A percentile compares a stretch with the other conserved stretches of the same genome.
Evolutionary conservation across 176 grass and related monocot genomes (phyloP).

Genomic region (Themeda triandra): DNA sequence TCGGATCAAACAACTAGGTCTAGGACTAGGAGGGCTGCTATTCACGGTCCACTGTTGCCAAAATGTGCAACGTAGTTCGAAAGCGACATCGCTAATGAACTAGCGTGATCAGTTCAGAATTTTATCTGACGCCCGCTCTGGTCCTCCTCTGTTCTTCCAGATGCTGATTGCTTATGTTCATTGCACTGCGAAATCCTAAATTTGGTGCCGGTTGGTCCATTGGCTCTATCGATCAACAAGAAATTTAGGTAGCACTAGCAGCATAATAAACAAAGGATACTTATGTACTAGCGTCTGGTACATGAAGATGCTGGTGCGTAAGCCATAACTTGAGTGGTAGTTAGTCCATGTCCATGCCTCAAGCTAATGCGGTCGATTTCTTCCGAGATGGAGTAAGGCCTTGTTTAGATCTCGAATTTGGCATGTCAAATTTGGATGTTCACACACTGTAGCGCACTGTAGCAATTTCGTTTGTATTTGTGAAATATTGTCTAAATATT

Average conservation of each 20-base stretch:
- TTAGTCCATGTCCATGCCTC: background rate
- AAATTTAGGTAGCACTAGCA: background rate
- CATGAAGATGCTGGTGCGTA: background rate
- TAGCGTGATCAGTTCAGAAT: background rate
- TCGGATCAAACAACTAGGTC: too few relatives aligned
- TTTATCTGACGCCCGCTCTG: background rate
- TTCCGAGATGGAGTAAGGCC: background rate
- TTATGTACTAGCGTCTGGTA: background rate
- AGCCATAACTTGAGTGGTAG: background rate
- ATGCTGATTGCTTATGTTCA: background rate
- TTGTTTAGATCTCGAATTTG: too few relatives aligned
- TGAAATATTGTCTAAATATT: too few relatives aligned
- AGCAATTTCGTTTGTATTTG: too few relatives aligned
- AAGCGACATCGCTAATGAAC: background rate
- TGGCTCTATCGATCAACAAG: background rate
- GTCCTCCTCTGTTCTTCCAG: background rate
- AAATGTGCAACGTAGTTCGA: too few relatives aligned
- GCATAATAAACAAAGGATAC: background rate
- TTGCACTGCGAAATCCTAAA: background rate
- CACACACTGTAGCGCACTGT: too few relatives aligned
- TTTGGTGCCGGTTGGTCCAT: background rate
- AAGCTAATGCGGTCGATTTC: background rate
- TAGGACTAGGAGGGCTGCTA: too few relatives aligned
- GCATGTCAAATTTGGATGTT: too few relatives aligned
- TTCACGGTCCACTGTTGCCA: too few relatives aligned